phyloP scores from a whole-genome alignment of 2,329 filamentous ascomycete species.

The Sarocladium brachiariae region DNA sequence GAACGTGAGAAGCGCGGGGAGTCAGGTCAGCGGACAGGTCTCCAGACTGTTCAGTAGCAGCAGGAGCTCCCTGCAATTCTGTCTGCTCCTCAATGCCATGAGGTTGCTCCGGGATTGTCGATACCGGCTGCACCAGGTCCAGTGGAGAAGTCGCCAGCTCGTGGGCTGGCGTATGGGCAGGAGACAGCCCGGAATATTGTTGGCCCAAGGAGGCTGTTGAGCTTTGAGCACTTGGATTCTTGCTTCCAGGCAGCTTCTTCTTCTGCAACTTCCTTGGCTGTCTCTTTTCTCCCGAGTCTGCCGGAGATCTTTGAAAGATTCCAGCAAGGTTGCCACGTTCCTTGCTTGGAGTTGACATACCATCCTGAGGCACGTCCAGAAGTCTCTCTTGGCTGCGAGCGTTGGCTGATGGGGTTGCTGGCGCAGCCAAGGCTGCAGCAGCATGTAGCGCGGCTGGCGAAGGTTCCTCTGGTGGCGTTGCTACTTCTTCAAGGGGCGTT shows the following conservation, averaged over 20 bases:
- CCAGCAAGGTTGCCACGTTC: constrained; percentile 59
- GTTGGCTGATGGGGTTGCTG: constrained; percentile 21
- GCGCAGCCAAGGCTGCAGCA: constrained; percentile 16
- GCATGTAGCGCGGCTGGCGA: not conserved
- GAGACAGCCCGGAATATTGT: constrained; percentile 35
- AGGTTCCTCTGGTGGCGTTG: constrained; percentile 8
- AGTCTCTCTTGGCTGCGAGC: constrained; percentile 44
- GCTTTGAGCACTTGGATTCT: constrained; percentile 84
- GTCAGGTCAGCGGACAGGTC: constrained; percentile 38
- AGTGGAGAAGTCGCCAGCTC: constrained; percentile 35
- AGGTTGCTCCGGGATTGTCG: not conserved
- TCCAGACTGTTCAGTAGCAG: constrained; percentile 16
- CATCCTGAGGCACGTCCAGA: constrained; percentile 33
- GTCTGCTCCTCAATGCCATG: not conserved
- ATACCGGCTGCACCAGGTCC: constrained; percentile 25
- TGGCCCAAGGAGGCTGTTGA: constrained; percentile 60
- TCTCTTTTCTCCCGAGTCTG: constrained; percentile 52
- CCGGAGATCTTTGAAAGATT: constrained; percentile 65
- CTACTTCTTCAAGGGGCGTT: constrained; percentile 17
- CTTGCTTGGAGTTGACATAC: constrained; percentile 47
- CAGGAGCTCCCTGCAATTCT: constrained; percentile 14
- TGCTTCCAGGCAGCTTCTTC: constrained; percentile 67
- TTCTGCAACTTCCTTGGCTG: constrained; percentile 90
- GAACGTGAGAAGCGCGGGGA: constrained; percentile 39
- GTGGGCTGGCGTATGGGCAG: constrained; percentile 32